Conservation (phyloP, 2,329 filamentous ascomycete species). For the Beauveria sp. region DNA sequence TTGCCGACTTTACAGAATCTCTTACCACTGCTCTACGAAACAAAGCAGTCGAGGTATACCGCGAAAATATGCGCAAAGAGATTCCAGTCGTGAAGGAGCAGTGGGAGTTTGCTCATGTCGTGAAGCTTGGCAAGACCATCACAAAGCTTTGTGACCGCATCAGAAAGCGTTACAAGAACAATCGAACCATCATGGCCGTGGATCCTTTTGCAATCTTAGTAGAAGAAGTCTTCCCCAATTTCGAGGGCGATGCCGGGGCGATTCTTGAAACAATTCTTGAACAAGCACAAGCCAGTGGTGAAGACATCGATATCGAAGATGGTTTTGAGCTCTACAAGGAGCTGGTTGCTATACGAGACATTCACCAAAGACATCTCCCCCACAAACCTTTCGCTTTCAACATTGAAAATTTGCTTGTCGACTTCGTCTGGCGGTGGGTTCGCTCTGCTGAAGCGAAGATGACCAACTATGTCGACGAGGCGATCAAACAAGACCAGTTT, state of each 20-base stretch:
- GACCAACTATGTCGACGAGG: conserved; percentile 77
- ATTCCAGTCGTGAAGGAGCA: conserved; percentile 73
- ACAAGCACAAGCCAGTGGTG: conserved; percentile 57
- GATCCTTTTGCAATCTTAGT: conserved; percentile 63
- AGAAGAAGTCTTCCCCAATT: conserved; percentile 77
- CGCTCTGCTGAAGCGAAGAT: conserved; percentile 71
- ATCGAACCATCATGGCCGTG: conserved; percentile 76
- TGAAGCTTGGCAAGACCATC: conserved; percentile 79
- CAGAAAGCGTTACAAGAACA: conserved; percentile 84
- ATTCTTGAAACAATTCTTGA: conserved; percentile 76
- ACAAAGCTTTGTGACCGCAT: conserved; percentile 81
- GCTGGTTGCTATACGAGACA: conserved; percentile 73
- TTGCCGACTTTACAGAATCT: conserved; percentile 63
- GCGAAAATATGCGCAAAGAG: conserved; percentile 67
- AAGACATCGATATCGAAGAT: conserved; percentile 80
- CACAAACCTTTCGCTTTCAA: conserved; percentile 74
- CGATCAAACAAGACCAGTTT: conserved; percentile 86
- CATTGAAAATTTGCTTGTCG: conserved; percentile 75
- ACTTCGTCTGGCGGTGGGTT: conserved; percentile 97
- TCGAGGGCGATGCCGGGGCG: conserved; percentile 81
- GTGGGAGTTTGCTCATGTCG: conserved; percentile 88
- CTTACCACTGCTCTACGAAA: conserved; percentile 65
- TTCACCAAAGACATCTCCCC: conserved; percentile 70
- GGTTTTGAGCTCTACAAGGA: conserved; percentile 92
- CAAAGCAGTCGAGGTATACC: conserved; percentile 73